Conservation (phyloP, 305 asterid species). For the Striga hermonthica region DNA sequence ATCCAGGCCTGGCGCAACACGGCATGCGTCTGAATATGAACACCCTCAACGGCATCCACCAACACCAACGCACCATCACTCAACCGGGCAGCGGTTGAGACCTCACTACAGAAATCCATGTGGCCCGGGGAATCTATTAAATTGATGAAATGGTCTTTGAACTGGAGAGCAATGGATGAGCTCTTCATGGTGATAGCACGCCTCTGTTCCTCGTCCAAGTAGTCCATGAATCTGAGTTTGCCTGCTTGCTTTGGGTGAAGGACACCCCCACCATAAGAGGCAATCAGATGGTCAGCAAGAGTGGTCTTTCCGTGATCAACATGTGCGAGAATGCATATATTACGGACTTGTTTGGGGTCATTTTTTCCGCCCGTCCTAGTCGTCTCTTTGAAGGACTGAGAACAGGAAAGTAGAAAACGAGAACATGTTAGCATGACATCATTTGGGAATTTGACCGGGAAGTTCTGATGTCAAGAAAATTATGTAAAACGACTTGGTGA, state of each 20-base stretch:
- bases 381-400: slow-evolving; percentile 27
- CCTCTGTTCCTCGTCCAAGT: slow-evolving; percentile 93
- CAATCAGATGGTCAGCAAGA: slow-evolving; percentile 86
- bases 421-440: slow-evolving; percentile 9
- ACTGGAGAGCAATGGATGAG: slow-evolving; percentile 74
- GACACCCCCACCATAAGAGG: slow-evolving; percentile 88
- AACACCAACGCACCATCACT: slow-evolving; percentile 89
- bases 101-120: slow-evolving; percentile 98
- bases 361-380: slow-evolving; percentile 26
- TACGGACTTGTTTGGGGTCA: slow-evolving; percentile 44
- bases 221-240: slow-evolving; percentile 89
- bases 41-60: slow-evolving; percentile 97
- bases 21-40: slow-evolving; percentile 96
- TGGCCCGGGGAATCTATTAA: slow-evolving; percentile 96
- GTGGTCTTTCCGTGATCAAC: slow-evolving; percentile 98
- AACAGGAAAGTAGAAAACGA: not conserved
- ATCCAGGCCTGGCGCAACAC: slow-evolving; percentile 94
- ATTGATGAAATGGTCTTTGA: slow-evolving; percentile 52
- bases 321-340: slow-evolving; percentile 94
- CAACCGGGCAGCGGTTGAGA: slow-evolving; percentile 92
- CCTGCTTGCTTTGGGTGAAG: slow-evolving; percentile 98
- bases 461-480: too few relatives aligned
- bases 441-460: not conserved
- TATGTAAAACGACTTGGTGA: too few relatives aligned
- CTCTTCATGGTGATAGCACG: slow-evolving; percentile 98